Evolutionary conservation across 805 yeast genomes (phyloP), one percentile per base, ranked within the genome.

Genomic region (Candida schatavii): DNA sequence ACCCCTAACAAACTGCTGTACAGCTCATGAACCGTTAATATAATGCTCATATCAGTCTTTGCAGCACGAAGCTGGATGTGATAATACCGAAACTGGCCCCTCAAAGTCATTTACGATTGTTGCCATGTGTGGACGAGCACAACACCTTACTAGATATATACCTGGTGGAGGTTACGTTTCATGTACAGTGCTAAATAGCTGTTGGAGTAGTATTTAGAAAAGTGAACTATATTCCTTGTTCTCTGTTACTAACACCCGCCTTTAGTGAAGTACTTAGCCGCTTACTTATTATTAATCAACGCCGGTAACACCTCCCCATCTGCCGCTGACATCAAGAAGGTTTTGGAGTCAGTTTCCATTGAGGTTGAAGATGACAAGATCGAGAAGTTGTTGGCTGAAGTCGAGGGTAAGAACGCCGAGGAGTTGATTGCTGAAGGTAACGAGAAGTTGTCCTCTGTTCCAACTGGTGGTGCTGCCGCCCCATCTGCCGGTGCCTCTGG

Each of bases 301-400:
- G 72, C 70, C 62, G 73, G 73, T 55, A 66, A 67, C 68, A 49
- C 69, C 46, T 46, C 70, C 48, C 73, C 73, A 58, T 63, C 72
- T 48, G 67, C 70, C 45, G 60, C 71, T 40, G 72, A 66, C 56
- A 49, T 67, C 64, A 61, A 58, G 55, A 48, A 59, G 41, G 69
- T 67, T 50, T 64, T 67, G 56, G 66, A 61, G 56, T 55, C 73
- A 41, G 71, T 65, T 52, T 57, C 63, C 46, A 60, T 61, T 38
- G 66, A 61, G 49, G 64, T 61, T 44, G 66, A 61, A 52, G 63
- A 53, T 41, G 65, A 58, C 46, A 58, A 60, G 61, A 49, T 61
- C 57, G 50, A 56, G 53, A 49, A 59, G 53, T 59, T 61, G 61
- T 50, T 61, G 50, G 62, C 61, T 37, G 65, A 60, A 51, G 65